Base-by-base conservation (phyloP, 768 basidiomycete species). In the Lentinula detonsa region DNA sequence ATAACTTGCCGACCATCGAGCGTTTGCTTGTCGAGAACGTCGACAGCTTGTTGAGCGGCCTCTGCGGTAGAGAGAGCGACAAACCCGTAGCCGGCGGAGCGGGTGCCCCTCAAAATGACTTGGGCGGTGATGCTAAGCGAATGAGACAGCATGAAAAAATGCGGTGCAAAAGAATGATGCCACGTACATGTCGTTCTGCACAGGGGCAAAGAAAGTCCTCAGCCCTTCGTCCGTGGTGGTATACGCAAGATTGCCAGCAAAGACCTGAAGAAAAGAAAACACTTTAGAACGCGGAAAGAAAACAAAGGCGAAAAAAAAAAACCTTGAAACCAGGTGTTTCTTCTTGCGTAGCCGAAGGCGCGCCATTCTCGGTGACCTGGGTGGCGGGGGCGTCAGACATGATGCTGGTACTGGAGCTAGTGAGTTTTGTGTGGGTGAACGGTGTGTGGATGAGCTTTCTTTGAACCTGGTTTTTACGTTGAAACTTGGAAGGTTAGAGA, bases 231-330 rank as follows among this genome's bases (percentile, higher is more conserved):
- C 91, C 81, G 90, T 92, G 67, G 91, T 93, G 72, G 86, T 81
- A 77, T 95, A 96, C 80, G 92, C 86, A 81, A 96, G 93, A 79
- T 96, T 96, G 69, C 94, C 94, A 72, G 88, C 91, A 75, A 95
- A 95, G 80, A 94, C 91, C 93, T 95, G 28, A 28, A 28, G 28
- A 28, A 0, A 28, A 68, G 21, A 53, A 28, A 54, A 56, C 15
- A 40, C 33, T 56, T 55, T 63, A 63, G 58, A 58, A 28, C 10
- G 15, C 31, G 9, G 46, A 61, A 65, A 62, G 42, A 52, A 63
- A 52, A 39, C 56, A 58, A 62, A 67, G 64, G 65, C 64, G 59
- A 64, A 65, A 69, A 67, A 69, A 67, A 69, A 40, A 61, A 68
- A 90, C 91, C 85, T 93, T 93, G 87, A 86, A 88, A 74, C 84